Evolutionary conservation across 2,329 filamentous ascomycete genomes (phyloP), one percentile per base, ranked within the genome.

Genomic region (Pseudonectria buxi): DNA sequence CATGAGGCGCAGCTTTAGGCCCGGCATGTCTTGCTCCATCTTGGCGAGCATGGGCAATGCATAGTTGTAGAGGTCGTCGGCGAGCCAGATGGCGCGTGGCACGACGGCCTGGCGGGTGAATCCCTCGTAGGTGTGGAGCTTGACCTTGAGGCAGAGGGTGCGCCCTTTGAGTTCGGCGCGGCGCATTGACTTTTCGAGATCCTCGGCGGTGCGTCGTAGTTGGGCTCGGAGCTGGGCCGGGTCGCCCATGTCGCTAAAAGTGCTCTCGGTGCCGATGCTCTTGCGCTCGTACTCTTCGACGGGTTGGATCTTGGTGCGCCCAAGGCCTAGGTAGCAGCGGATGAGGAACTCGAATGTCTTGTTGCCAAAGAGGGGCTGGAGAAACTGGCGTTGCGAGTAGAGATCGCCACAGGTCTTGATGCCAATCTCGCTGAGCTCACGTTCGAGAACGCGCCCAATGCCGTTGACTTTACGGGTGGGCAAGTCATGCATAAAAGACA

Each of bases 401-500:
- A 96, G 84, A 47, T 96, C 87, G 3, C 87, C 88, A 54, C 89
- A 95, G 0, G 81, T 92, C 55, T 84, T 84, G 50, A 96, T 74
- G 0, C 89, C 89, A 30, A 96, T 80, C 4, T 90, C 86, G 29
- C 86, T 77, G 2, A 98, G 73, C 56, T 98, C 87, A 37, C 92
- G 77, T 62, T 96, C 92, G 42, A 95, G 81, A 0, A 96, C 92
- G 14, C 92, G 77, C 0, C 92, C 92, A n/a, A 98, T 76, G 1
- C 92, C 92, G 47, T 95, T 95, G 28, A 96, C 85, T 55, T 95
- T 95, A 24, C 92, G 76, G 1, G 87, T 88, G 0, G 89, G 82
- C 15, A 98, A 67, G 22, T 81, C 74, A 10, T 74, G 72, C 83
- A 96, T 95, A 55, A 95, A 96, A 0, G 72, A 65, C 74, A 96